Percentiles rank a stretch among this genome's conserved stretches.
phyloP scores from a whole-genome alignment of 345 rosid species.

The Boechera divaricarpa region DNA sequence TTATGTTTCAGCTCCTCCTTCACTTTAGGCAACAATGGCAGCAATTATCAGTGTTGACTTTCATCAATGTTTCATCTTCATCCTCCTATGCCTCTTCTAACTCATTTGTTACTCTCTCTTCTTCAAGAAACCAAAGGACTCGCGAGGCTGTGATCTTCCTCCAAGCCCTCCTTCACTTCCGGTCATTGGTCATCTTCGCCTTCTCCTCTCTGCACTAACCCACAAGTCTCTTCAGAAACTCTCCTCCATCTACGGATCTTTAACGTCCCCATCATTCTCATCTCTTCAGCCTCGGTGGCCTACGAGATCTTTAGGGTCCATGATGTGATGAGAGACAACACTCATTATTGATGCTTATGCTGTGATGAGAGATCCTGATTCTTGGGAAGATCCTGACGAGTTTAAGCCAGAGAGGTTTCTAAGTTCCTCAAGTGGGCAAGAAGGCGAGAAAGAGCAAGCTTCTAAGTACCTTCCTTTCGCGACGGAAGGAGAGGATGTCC shows the following conservation, averaged over 20 bases:
- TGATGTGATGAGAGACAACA: not conserved
- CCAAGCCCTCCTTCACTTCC: conserved; percentile 1
- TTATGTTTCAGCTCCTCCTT: not conserved
- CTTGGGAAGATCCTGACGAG: conserved; percentile 13
- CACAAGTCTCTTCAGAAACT: conserved; percentile 22
- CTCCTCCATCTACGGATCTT: conserved; percentile 7
- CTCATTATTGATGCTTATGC: not conserved
- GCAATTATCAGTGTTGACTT: not conserved
- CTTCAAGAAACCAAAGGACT: conserved; percentile 11
- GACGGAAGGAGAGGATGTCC: not conserved
- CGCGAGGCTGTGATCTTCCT: not conserved
- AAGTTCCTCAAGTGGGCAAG: not conserved
- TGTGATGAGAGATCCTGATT: conserved; percentile 10
- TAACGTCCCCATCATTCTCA: not conserved
- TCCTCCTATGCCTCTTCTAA: not conserved
- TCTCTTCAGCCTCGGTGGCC: conserved; percentile 4
- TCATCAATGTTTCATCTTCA: not conserved
- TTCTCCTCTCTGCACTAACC: not conserved
- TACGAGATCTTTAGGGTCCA: not conserved
- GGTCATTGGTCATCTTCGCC: not conserved
- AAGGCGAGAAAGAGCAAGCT: not conserved
- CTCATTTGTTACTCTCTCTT: not conserved
- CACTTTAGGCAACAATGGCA: not conserved
- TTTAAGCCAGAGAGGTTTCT: conserved; percentile 9
- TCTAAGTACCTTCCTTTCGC: not conserved